Evolutionary conservation across 148 eudicot species (phyloP).

Genomic region (Rhododendron griersonianum): DNA sequence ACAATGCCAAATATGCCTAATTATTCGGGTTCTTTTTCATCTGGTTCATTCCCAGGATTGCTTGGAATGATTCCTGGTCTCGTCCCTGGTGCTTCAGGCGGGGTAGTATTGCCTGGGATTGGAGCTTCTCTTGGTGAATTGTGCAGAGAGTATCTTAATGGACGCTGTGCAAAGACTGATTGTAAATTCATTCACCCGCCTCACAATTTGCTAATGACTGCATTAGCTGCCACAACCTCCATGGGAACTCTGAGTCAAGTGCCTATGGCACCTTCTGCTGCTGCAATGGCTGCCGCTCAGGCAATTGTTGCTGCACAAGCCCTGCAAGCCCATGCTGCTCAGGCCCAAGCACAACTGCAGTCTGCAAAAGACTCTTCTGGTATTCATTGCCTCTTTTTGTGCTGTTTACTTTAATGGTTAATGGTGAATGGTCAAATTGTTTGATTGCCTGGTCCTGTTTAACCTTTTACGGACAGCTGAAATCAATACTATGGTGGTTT

Average conservation of each 20-base stretch:
- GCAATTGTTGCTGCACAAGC: slow-evolving; percentile 98
- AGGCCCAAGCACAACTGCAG: slow-evolving; percentile 51
- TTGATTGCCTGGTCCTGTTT: neutral
- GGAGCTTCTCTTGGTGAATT: slow-evolving; percentile 94
- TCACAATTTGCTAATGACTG: slow-evolving; percentile 75
- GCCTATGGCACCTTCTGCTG: slow-evolving; percentile 99
- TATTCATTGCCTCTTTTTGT: slow-evolving; percentile 18
- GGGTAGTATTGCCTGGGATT: slow-evolving; percentile 84
- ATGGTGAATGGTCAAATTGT: neutral
- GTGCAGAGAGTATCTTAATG: slow-evolving; percentile 81
- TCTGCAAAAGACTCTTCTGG: slow-evolving; percentile 59
- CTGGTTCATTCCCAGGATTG: slow-evolving; percentile 88
- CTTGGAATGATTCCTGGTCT: slow-evolving; percentile 94
- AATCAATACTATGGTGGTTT: neutral
- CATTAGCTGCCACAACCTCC: slow-evolving; percentile 73
- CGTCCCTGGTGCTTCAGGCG: slow-evolving; percentile 81
- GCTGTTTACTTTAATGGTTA: neutral
- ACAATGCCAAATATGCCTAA: slow-evolving; percentile 99
- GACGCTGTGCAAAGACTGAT: slow-evolving; percentile 73
- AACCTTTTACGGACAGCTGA: neutral
- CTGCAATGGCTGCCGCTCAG: slow-evolving; percentile 99
- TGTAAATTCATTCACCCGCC: slow-evolving; percentile 91
- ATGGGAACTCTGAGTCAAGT: slow-evolving; percentile 91
- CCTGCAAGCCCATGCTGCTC: slow-evolving; percentile 91
- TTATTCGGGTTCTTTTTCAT: slow-evolving; percentile 83